Percentiles rank a stretch among this genome's conserved stretches.
Evolutionary conservation across 73 alveolate genomes (phyloP).

Genomic region (Paramecium sexaurelia): DNA sequence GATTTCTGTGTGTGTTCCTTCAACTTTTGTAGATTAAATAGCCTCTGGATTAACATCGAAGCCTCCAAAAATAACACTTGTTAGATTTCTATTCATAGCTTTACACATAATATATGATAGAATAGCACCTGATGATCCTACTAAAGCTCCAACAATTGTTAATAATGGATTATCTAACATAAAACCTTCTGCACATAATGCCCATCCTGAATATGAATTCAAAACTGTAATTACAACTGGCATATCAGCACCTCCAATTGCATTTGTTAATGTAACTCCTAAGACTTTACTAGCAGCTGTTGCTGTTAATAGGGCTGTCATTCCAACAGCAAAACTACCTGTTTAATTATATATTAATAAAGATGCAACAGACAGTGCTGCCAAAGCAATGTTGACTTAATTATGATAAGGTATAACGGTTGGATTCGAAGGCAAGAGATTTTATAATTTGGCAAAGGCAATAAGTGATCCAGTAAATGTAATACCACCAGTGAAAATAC

Average conservation of each 20-base stretch:
- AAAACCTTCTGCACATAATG: conserved; percentile 84
- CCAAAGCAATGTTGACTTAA: conserved; percentile 28
- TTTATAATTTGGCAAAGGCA: conserved; percentile 74
- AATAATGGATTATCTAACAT: conserved; percentile 73
- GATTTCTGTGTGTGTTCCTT: conserved; percentile 57
- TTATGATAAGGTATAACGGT: conserved; percentile 14
- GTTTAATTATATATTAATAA: background rate
- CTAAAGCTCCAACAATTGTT: conserved; percentile 82
- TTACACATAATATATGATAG: conserved; percentile 85
- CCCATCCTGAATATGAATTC: conserved; percentile 84
- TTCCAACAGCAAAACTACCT: conserved; percentile 61
- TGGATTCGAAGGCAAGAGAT: conserved; percentile 46
- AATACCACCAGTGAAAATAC: conserved; percentile 72
- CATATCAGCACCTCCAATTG: conserved; percentile 93
- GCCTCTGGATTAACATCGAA: conserved; percentile 57
- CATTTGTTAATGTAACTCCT: conserved; percentile 75
- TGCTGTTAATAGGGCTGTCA: conserved; percentile 66
- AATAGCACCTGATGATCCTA: conserved; percentile 85
- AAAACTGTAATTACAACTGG: conserved; percentile 87
- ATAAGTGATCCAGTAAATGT: conserved; percentile 80
- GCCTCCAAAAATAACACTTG: conserved; percentile 73
- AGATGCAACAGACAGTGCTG: background rate
- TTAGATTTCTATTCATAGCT: conserved; percentile 81
- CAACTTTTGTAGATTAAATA: background rate
- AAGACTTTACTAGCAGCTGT: conserved; percentile 69